These are phyloP conservation scores for Centrapalus pauciflorus DNA, from an alignment of 129 eudicot genomes.

Conservation along the genomic window DNA sequence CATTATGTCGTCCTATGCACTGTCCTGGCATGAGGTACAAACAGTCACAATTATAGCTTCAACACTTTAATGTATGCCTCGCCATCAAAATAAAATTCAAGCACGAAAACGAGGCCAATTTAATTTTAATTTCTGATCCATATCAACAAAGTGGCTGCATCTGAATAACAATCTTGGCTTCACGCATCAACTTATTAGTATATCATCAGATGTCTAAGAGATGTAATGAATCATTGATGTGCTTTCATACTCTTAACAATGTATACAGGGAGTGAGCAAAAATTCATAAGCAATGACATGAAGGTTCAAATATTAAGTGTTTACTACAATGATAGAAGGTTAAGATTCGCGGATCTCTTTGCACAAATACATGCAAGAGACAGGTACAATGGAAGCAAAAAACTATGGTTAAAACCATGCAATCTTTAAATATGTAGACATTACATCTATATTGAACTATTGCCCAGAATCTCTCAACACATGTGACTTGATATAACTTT, in stretches of 20 bases:
- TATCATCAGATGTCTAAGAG: not conserved
- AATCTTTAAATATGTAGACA: not conserved
- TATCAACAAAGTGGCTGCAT: slow-evolving; percentile 2
- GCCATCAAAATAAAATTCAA: slow-evolving; percentile 6
- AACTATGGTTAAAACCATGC: not conserved
- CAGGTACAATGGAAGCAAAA: not conserved
- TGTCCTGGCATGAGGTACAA: slow-evolving; percentile 1
- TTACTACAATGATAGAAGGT: not conserved
- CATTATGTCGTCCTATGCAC: slow-evolving; percentile 17
- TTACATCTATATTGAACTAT: not conserved
- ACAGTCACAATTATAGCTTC: slow-evolving; percentile 9
- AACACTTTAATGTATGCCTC: slow-evolving; percentile 5
- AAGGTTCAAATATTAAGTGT: not conserved
- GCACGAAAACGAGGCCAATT: slow-evolving; percentile 11
- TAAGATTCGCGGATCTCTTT: no score
- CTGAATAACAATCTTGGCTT: not conserved
- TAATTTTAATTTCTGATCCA: not conserved
- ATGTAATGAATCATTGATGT: not conserved
- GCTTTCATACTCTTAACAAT: not conserved
- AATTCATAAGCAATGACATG: not conserved
- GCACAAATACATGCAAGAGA: no score
- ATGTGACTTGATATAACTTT: not conserved
- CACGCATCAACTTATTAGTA: not conserved
- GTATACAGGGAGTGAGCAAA: not conserved
- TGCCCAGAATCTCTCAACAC: not conserved